Evolutionary conservation across 75 land plant species (phyloP).

Genomic region (Azolla pinnata): DNA sequence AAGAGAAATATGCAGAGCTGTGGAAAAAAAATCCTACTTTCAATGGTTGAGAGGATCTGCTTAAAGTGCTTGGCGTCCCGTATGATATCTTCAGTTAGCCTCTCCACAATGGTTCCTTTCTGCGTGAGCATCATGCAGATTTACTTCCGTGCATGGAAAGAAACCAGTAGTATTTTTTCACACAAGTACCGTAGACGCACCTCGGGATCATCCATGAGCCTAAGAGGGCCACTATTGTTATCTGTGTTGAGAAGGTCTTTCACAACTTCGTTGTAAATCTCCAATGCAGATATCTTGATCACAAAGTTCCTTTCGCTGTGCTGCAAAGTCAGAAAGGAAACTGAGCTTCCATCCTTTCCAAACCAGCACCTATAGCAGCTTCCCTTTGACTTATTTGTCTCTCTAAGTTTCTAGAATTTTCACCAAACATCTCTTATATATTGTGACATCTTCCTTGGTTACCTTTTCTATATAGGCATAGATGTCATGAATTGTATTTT

Average conservation of each 20-base stretch:
- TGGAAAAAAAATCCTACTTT: constrained; percentile 36
- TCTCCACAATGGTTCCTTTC: constrained; percentile 87
- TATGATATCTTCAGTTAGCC: constrained; percentile 61
- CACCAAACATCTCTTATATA: no score
- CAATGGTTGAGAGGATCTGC: constrained; percentile 62
- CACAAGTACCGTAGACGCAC: constrained; percentile 22
- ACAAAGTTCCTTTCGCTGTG: constrained; percentile 78
- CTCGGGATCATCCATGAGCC: constrained; percentile 93
- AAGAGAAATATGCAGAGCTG: neutral
- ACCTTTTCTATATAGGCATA: constrained; percentile 69
- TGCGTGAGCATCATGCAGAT: constrained; percentile 13
- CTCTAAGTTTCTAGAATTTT: no score
- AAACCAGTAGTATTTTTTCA: constrained; percentile 79
- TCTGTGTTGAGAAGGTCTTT: constrained; percentile 75
- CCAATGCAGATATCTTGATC: constrained; percentile 87
- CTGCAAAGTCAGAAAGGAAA: no score
- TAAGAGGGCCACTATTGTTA: constrained; percentile 33
- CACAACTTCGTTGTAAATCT: constrained; percentile 93
- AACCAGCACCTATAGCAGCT: no score
- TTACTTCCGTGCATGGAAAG: neutral
- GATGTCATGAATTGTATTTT: constrained; percentile 61
- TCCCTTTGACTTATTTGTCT: no score
- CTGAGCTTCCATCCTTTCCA: no score
- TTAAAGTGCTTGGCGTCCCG: constrained; percentile 61
- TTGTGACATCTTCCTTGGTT: no score